Conservation (phyloP, 345 rosid species). For the Eucalyptus guilfoylei region DNA sequence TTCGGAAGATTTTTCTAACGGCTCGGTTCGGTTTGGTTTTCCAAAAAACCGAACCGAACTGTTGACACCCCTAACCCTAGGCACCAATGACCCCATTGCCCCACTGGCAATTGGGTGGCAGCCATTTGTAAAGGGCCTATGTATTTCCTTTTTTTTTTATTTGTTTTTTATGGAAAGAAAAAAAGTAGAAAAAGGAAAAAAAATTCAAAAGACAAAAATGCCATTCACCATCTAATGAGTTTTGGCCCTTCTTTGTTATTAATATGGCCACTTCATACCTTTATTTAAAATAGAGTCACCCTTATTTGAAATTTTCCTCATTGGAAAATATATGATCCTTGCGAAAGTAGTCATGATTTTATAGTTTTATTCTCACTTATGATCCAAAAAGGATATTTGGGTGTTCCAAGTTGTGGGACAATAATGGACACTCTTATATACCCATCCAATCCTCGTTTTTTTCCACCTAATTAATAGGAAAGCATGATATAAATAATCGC, state of each 20-base stretch:
- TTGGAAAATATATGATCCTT: neutral
- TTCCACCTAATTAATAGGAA: neutral
- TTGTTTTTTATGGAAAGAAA: fast-evolving
- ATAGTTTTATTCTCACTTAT: neutral
- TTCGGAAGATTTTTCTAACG: too few species aligned
- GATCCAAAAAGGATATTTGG: neutral
- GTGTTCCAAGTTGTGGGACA: neutral
- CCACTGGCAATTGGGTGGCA: fast-evolving
- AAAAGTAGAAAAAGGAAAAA: too few species aligned
- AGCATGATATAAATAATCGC: fast-evolving
- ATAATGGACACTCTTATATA: neutral
- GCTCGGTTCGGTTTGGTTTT: too few species aligned
- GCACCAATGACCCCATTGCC: fast-evolving
- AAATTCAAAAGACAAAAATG: fast-evolving
- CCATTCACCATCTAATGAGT: too few species aligned
- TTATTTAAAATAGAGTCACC: fast-evolving
- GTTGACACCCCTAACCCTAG: too few species aligned
- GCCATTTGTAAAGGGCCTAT: too few species aligned
- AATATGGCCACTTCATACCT: fast-evolving
- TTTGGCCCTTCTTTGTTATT: too few species aligned
- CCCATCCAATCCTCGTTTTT: neutral
- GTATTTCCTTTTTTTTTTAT: too few species aligned
- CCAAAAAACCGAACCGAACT: too few species aligned
- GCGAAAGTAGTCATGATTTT: neutral
- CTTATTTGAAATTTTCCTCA: too few species aligned